Conservation (phyloP, 129 eudicot genomes). For the Tanacetum coccineum region DNA sequence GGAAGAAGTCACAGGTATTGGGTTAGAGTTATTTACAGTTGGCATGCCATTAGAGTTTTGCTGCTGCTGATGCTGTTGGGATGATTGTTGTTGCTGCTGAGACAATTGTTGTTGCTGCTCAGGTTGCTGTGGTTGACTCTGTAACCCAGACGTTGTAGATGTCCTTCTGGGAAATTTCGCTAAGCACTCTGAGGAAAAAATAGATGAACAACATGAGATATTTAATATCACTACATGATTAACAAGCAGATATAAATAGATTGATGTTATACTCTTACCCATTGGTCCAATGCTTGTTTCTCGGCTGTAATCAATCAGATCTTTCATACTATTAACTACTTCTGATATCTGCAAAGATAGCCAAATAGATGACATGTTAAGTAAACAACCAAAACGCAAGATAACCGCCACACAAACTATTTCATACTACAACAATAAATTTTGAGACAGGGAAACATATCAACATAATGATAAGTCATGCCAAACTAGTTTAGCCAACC, state of each 20-base stretch:
- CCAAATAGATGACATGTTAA: background rate
- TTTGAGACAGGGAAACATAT: too few species aligned
- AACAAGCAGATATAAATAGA: background rate
- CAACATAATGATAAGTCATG: too few species aligned
- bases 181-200: slow-evolving; percentile 13
- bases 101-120: slow-evolving; percentile 8
- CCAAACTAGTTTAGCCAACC: too few species aligned
- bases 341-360: slow-evolving; percentile 20
- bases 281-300: slow-evolving; percentile 23
- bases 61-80: background rate
- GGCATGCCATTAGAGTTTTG: slow-evolving; percentile 5
- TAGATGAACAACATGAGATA: slow-evolving; percentile 3
- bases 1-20: slow-evolving; percentile 9
- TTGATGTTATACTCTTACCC: slow-evolving; percentile 14
- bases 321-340: slow-evolving; percentile 28
- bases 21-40: slow-evolving; percentile 17
- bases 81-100: background rate
- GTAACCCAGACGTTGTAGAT: slow-evolving; percentile 17
- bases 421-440: too few species aligned
- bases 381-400: background rate
- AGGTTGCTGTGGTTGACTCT: slow-evolving; percentile 15
- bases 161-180: slow-evolving; percentile 19
- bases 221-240: background rate
- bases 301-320: slow-evolving; percentile 28
- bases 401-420: background rate